Evolutionary conservation across 345 rosid genomes (phyloP).

Genomic region (Microthlaspi erraticum): DNA sequence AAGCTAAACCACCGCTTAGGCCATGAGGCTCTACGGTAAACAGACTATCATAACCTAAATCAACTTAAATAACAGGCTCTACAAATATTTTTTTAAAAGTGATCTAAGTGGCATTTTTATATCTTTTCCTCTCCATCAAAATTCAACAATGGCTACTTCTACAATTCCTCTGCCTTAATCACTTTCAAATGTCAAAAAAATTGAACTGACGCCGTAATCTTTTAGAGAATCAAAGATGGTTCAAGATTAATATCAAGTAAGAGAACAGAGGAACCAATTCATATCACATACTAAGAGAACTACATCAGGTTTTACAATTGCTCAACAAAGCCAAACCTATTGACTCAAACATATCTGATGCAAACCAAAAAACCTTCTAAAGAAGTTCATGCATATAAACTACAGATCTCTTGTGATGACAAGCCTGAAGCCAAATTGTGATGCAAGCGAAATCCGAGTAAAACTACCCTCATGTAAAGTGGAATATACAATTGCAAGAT

Average conservation of each 20-base stretch:
- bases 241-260: not conserved
- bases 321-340: slow-evolving; percentile 29
- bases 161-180: not conserved
- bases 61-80: too few species aligned
- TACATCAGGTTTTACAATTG: slow-evolving; percentile 3
- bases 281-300: not conserved
- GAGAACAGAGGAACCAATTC: slow-evolving; percentile 23
- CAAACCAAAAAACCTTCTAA: slow-evolving; percentile 6
- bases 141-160: not conserved
- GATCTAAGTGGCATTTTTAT: not conserved
- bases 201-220: not conserved
- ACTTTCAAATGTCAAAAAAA: not conserved
- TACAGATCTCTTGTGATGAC: slow-evolving; percentile 2
- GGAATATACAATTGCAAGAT: slow-evolving; percentile 30
- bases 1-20: too few species aligned
- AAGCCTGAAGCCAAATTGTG: slow-evolving; percentile 8
- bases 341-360: slow-evolving; percentile 6
- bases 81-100: too few species aligned
- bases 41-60: too few species aligned
- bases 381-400: slow-evolving; percentile 3
- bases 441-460: slow-evolving; percentile 8
- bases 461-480: slow-evolving; percentile 7
- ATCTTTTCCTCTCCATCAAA: not conserved
- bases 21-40: too few species aligned
- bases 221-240: not conserved